These are phyloP conservation scores for Ustilago loliicola DNA, from an alignment of 1,284 basidiomycete species.

Conservation along the genomic window DNA sequence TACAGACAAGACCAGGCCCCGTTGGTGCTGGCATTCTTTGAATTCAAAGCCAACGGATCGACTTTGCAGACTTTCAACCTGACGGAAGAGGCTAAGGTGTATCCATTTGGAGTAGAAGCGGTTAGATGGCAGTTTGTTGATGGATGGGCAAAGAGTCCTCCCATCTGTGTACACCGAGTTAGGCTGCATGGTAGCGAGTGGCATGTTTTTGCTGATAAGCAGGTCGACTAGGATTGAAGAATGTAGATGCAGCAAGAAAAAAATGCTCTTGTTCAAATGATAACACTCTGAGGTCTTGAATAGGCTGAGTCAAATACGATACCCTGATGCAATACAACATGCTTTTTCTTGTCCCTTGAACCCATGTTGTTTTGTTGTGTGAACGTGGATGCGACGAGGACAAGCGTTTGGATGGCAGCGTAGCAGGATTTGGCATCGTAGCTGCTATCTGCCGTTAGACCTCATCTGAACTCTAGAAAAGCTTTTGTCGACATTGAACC, in stretches of 20 bases:
- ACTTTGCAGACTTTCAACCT: conserved; percentile 42
- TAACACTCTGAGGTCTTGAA: background rate
- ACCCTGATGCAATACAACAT: background rate
- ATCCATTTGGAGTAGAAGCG: conserved; percentile 35
- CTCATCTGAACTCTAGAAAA: too few relatives aligned
- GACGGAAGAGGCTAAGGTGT: conserved; percentile 27
- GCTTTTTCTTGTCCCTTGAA: background rate
- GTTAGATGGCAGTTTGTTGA: conserved; percentile 46
- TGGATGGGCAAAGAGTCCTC: conserved; percentile 35
- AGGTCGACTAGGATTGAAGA: background rate
- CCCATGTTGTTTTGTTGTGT: too few relatives aligned
- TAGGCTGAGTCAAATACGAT: background rate
- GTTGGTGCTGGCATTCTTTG: conserved; percentile 30
- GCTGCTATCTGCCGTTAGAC: too few relatives aligned
- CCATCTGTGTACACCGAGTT: conserved; percentile 39
- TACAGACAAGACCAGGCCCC: conserved; percentile 28
- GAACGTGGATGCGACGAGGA: too few relatives aligned
- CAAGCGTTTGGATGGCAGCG: too few relatives aligned
- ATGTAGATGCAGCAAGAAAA: background rate
- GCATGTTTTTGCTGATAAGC: conserved; percentile 25
- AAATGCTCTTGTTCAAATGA: background rate
- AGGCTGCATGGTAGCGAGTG: conserved; percentile 35
- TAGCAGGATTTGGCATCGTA: too few relatives aligned
- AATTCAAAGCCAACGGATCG: conserved; percentile 36
- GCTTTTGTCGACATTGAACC: too few relatives aligned